Base-by-base conservation (phyloP, 2,329 filamentous ascomycete species). In the Colletotrichum spaethianum region DNA sequence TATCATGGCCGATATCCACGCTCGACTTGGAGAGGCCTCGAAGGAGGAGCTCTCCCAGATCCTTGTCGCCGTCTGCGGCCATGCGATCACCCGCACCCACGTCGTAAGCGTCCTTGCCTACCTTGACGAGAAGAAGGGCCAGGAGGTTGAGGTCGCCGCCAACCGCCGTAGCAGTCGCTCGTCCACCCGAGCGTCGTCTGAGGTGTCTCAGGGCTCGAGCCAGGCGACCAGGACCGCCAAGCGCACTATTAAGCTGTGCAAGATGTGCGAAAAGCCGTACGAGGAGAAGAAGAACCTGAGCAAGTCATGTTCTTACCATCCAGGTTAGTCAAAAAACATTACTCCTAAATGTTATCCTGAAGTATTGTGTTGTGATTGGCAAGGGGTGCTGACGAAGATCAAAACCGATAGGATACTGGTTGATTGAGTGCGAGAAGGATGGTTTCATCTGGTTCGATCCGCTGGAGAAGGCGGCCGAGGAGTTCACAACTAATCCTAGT, bases 41-140 rank as follows among this genome's bases (percentile, higher is more conserved):
- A 72, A 60, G 36, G 65, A 72, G 14, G 52, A 69, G 16, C 65
- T 72, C 4, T 33, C 48, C 28, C 50, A 69, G 57, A 40, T 69
- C 12, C 36, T 72, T 38, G 40, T 28, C 31, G 50, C 69, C 20
- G 44, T 53, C 36, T 42, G 42, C 50, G 28, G 50, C 42, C 26
- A 63, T 38, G 57, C 57, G 16, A 50, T 26, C 16, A 63, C 69
- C 64, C 69, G 57, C 42, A 12, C 26, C n/a, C 59, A 53, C n/a
- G 57, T 69, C 59, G 18, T 42, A 31, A 46, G 28, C 42, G 23
- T 63, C n/a, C 42, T 68, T 18, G 50, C 52, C 52, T 68, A 72
- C 2, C 57, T 70, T 23, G 46, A 70, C 23, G 31, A 71, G 26
- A 62, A 61, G 48, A 60, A 46, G 52, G 23, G 33, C 50, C 8